Base-by-base conservation (phyloP, 176 grass and related monocot species). In the Juncus effusus region DNA sequence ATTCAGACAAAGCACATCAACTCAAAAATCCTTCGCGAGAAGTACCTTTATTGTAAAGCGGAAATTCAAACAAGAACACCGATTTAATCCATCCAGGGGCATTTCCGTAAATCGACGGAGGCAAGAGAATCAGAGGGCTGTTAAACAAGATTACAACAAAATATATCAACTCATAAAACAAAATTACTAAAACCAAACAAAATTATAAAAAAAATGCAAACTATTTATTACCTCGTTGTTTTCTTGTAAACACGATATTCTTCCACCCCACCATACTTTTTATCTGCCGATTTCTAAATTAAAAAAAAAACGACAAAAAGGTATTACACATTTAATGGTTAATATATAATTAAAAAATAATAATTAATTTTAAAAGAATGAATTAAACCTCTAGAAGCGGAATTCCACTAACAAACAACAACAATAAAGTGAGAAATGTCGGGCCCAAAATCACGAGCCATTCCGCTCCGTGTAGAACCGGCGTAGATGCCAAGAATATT, bases 371-470 rank as follows among this genome's bases (percentile, higher is more conserved):
- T 5, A 56, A 0, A 9, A 59, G 35, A 66, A 5, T 0, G 36
- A 36, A 5, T 63, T 36, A 58, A 60, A 97, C 93, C 85, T 97
- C 93, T 75, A 97, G 93, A 65, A 97, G 82, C 54, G 88, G 93
- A 59, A 97, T 92, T 61, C 93, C 93, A 47, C 93, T 97, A 42
- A 97, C 55, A 6, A 97, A 97, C 54, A 97, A 85, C 56, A 97
- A 82, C 61, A 97, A 68, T 3, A 86, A 40, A 16, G 88, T 86
- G 60, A 97, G 60, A 79, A 97, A 97, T 85, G 86, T 63, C 61
- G 88, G 85, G 63, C 93, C 93, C 3, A 78, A 14, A 52, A 97
- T 83, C 4, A 97, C 93, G 59, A 90, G 74, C 93, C 93, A 97
- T 86, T 97, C 88, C 36, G 71, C 80, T 63, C 69, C 93, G 40